These are phyloP conservation scores for Camellia granthamiana DNA, from an alignment of 148 eudicot species.

Conservation along the genomic window DNA sequence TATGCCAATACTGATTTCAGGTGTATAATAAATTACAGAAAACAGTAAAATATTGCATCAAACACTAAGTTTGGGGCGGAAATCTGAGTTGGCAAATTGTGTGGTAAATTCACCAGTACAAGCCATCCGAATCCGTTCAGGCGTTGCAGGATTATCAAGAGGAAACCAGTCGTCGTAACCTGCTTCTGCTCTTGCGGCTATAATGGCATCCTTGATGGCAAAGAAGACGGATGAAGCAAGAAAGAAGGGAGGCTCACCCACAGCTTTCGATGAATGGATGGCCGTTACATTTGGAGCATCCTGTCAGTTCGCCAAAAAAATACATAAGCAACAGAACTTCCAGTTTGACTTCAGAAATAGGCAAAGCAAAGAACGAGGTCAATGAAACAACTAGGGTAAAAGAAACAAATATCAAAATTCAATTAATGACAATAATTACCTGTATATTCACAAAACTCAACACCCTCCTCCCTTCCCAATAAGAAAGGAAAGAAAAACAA, in stretches of 20 bases:
- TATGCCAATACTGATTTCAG: background rate
- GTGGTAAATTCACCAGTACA: conserved; percentile 63
- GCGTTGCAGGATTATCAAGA: conserved; percentile 93
- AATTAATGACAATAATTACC: background rate
- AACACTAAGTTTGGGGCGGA: conserved; percentile 77
- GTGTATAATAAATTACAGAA: background rate
- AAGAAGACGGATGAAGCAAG: conserved; percentile 86
- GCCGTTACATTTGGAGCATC: conserved; percentile 82
- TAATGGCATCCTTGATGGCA: conserved; percentile 90
- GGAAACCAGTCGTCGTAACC: conserved; percentile 84
- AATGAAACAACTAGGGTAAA: background rate
- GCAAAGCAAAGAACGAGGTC: background rate
- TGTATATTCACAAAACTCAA: background rate
- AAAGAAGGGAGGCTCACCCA: conserved; percentile 97
- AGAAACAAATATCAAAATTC: background rate
- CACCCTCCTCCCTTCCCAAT: background rate
- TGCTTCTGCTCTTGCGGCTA: conserved; percentile 73
- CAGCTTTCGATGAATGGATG: conserved; percentile 97
- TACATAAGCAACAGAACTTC: conserved; percentile 3
- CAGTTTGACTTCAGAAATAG: background rate
- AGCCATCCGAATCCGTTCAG: conserved; percentile 95
- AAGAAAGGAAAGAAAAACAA: no score
- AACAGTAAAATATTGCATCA: conserved; percentile 9
- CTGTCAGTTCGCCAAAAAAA: conserved; percentile 31
- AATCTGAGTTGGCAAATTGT: conserved; percentile 44